phyloP scores from a whole-genome alignment of 2,329 filamentous ascomycete species.

The Hymenotorrendiella dingleyae region DNA sequence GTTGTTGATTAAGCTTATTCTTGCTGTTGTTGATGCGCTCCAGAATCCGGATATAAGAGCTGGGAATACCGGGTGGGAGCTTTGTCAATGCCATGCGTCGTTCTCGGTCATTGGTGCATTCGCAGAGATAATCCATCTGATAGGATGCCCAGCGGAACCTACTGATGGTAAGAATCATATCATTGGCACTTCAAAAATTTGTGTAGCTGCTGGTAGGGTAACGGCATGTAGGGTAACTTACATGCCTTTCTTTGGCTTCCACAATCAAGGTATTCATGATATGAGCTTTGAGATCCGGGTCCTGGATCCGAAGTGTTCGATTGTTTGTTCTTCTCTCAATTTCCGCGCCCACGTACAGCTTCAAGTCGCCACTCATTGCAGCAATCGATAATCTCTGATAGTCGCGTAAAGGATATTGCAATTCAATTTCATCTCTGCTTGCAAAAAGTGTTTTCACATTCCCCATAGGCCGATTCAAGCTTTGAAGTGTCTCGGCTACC shows the following conservation, averaged over 20 bases:
- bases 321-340: slow-evolving; percentile 9
- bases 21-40: slow-evolving; percentile 18
- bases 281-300: slow-evolving; percentile 11
- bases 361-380: slow-evolving; percentile 12
- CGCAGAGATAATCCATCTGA: slow-evolving; percentile 28
- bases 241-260: slow-evolving; percentile 22
- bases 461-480: slow-evolving; percentile 5
- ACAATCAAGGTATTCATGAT: slow-evolving; percentile 13
- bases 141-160: slow-evolving; percentile 31
- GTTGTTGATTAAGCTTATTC: slow-evolving; percentile 8
- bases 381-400: slow-evolving; percentile 7
- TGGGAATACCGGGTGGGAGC: slow-evolving; percentile 21
- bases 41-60: slow-evolving; percentile 27
- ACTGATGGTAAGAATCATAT: slow-evolving; percentile 1
- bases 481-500: slow-evolving; percentile 7
- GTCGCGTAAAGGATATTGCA: slow-evolving; percentile 1
- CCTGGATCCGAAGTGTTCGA: slow-evolving; percentile 5
- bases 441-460: slow-evolving; percentile 12
- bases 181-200: neutral
- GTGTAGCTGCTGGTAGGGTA: neutral
- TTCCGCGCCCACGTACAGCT: slow-evolving; percentile 7
- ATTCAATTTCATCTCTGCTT: slow-evolving; percentile 13
- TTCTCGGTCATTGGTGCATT: slow-evolving; percentile 20
- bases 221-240: too few relatives aligned
- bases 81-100: slow-evolving; percentile 21